A percentile compares a stretch with the other conserved stretches of the same genome.
Conservation (phyloP, 1,284 basidiomycete genomes). For the Ustilago sp. region DNA sequence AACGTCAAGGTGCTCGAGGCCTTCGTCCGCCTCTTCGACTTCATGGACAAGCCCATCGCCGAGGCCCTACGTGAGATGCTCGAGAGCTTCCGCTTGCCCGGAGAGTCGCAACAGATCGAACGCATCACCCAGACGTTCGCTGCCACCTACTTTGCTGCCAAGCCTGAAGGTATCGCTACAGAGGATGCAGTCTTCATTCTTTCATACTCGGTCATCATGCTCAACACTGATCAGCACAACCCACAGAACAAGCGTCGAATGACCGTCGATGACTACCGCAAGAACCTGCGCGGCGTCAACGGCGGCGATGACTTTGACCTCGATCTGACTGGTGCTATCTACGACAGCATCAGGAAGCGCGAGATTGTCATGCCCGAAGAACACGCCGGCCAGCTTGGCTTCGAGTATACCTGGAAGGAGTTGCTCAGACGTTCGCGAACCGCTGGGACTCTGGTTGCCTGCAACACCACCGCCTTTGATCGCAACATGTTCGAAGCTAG, state of each 20-base stretch:
- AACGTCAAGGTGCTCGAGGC: constrained; percentile 86
- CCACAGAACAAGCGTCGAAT: constrained; percentile 99
- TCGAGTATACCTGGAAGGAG: constrained; percentile 99
- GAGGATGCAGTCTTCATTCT: constrained; percentile 95
- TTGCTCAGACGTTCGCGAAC: constrained; percentile 83
- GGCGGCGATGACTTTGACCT: constrained; percentile 84
- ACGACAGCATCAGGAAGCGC: constrained; percentile 90
- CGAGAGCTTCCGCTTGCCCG: constrained; percentile 93
- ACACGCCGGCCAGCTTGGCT: constrained; percentile 94
- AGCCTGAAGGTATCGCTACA: constrained; percentile 88
- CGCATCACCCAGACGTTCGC: constrained; percentile 97
- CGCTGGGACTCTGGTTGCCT: constrained; percentile 83
- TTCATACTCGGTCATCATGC: constrained; percentile 95
- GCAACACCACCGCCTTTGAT: constrained; percentile 85
- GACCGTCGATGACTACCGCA: constrained; percentile 92
- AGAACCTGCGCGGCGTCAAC: constrained; percentile 93
- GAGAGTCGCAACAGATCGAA: constrained; percentile 92
- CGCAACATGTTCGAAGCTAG: constrained; percentile 89
- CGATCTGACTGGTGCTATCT: constrained; percentile 88
- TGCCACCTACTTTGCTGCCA: constrained; percentile 85
- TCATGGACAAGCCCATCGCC: constrained; percentile 88
- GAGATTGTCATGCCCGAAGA: constrained; percentile 99
- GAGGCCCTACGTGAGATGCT: constrained; percentile 95
- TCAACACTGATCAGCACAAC: constrained; percentile 97
- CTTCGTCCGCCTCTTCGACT: constrained; percentile 91